These are phyloP conservation scores for Citrus mangshanensis DNA, from an alignment of 345 rosid genomes.

Conservation along the genomic window DNA sequence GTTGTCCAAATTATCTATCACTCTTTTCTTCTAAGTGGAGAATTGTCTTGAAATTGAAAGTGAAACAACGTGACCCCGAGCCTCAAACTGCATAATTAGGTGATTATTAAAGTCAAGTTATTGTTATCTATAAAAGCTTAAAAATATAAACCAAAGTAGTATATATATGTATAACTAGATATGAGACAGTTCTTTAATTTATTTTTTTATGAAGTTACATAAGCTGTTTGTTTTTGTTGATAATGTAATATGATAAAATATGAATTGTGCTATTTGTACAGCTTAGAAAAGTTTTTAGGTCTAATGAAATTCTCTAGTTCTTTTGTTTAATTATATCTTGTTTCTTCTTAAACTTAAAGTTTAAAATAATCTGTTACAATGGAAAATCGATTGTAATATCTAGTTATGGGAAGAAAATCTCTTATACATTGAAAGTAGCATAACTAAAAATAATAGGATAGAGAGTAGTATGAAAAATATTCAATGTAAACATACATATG, in stretches of 20 bases:
- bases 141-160: too few species aligned
- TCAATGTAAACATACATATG: too few species aligned
- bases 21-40: neutral
- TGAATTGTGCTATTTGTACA: neutral
- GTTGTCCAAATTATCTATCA: neutral
- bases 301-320: neutral
- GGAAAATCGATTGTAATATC: neutral
- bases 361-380: neutral
- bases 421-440: too few species aligned
- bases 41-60: neutral
- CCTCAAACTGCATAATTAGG: neutral
- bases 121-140: neutral
- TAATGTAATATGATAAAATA: neutral
- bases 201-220: too few species aligned
- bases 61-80: neutral
- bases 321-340: neutral
- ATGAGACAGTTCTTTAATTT: too few species aligned
- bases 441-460: too few species aligned
- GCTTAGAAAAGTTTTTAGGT: too few species aligned
- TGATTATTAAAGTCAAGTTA: neutral
- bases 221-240: neutral
- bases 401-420: neutral
- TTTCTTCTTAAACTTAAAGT: too few species aligned
- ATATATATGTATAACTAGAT: too few species aligned
- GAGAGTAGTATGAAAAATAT: too few species aligned